Evolutionary conservation across 2,329 filamentous ascomycete genomes (phyloP).

Genomic region (Ascochyta rabiei): DNA sequence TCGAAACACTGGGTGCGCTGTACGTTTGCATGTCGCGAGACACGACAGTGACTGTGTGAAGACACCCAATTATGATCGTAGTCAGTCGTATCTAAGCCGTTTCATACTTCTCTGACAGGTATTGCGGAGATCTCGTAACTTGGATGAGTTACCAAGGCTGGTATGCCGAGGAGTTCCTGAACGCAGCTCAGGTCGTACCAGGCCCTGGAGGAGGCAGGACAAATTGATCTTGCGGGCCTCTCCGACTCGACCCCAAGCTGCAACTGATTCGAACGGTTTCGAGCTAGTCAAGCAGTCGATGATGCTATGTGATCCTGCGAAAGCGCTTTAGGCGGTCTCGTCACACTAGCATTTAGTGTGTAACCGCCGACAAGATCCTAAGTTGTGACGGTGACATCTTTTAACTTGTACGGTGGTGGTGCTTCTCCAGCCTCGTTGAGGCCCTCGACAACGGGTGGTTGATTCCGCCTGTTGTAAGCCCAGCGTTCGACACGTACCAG

Average conservation of each 20-base stretch:
- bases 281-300: conserved; percentile 49
- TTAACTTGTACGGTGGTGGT: conserved; percentile 65
- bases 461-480: conserved; percentile 32
- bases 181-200: not conserved
- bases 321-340: conserved; percentile 50
- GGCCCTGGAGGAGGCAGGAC: not conserved
- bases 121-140: not conserved
- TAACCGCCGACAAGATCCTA: conserved; percentile 6
- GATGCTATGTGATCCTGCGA: conserved; percentile 40
- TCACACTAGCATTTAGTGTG: conserved; percentile 10
- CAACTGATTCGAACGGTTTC: conserved; percentile 17
- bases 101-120: not conserved
- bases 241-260: no score
- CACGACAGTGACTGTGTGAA: not conserved
- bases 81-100: not conserved
- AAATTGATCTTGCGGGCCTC: not conserved
- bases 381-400: conserved; percentile 30
- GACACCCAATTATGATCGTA: not conserved
- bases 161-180: not conserved
- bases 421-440: conserved; percentile 69
- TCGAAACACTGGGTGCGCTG: no score
- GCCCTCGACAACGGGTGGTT: conserved; percentile 57
- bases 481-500: conserved; percentile 47
- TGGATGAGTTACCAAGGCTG: not conserved
- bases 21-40: no score